Evolutionary conservation across 2,329 filamentous ascomycete species (phyloP), one percentile per base, ranked within the genome.

Genomic region (Stachybotrys echinatus): DNA sequence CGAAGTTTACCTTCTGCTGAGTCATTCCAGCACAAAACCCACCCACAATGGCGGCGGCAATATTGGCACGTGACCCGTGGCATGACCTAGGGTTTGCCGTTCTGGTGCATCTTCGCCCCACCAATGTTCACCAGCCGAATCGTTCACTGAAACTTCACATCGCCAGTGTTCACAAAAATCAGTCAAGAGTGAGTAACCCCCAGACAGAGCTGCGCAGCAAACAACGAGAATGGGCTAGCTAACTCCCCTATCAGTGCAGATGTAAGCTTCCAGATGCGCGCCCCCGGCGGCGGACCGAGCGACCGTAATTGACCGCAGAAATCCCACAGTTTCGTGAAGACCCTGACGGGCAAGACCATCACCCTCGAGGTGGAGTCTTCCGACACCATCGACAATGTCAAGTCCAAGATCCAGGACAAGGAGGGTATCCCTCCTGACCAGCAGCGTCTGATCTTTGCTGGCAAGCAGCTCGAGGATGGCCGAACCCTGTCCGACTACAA

Each of bases 331-430:
- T 97, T 97, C 88, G 92, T 97, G 81, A 97, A 96, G 88, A 96
- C 92, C 84, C 90, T 96, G 72, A 96, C 92, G 84, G 92, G 94
- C 80, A 97, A 97, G 89, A 97, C 92, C 77, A 96, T 97, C 84
- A 97, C 94, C 78, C 88, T 96, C 69, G 92, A 97, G 87, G 92
- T 96, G 74, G 92, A 96, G 87, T 96, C 91, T 70, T 90, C 85
- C 72, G 92, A 97, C 79, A 96, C 92, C 69, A 97, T 97, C 81
- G 92, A 97, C 86, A 97, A 96, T 85, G 92, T 97, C 78, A 97
- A 97, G 87, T 87, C 86, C 81, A 96, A 96, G 88, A 96, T 97
- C 76, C 92, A 96, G 82, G 92, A 96, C 80, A 96, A 96, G 88
- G 92, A 96, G 81, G 92, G 92, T 67, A 96, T 96, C 64, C 92